Percentiles rank a stretch among this genome's conserved stretches.
phyloP scores from a whole-genome alignment of 495 filamentous ascomycete genomes.

The Mytilinidion resinicola region DNA sequence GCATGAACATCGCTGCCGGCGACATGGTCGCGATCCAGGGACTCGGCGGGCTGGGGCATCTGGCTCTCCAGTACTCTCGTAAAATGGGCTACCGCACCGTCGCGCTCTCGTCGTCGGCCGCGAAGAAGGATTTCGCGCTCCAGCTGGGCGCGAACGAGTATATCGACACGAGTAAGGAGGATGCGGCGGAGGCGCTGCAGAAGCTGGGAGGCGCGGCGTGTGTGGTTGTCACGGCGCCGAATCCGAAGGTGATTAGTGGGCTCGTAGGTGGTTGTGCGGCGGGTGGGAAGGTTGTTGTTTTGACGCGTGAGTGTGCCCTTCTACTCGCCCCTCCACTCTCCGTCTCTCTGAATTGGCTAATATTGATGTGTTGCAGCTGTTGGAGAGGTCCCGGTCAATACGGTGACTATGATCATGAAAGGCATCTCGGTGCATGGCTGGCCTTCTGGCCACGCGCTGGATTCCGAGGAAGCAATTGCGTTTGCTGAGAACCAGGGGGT shows the following conservation, averaged over 20 bases:
- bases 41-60: constrained; percentile 60
- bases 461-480: constrained; percentile 59
- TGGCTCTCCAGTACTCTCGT: constrained; percentile 60
- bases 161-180: constrained; percentile 53
- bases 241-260: constrained; percentile 46
- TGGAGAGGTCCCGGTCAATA: constrained; percentile 49
- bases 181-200: constrained; percentile 46
- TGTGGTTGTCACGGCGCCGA: constrained; percentile 60
- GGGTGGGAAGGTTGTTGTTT: constrained; percentile 54
- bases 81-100: constrained; percentile 61
- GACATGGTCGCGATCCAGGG: constrained; percentile 43
- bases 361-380: constrained; percentile 28
- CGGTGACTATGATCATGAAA: constrained; percentile 42
- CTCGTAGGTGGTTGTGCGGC: constrained; percentile 51
- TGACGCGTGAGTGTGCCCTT: constrained; percentile 48
- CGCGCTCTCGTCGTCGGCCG: constrained; percentile 51
- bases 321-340: no score
- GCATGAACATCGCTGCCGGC: constrained; percentile 51
- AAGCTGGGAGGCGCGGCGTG: constrained; percentile 56
- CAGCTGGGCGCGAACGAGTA: constrained; percentile 63
- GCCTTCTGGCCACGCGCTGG: constrained; percentile 56
- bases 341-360: no score
- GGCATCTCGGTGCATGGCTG: constrained; percentile 54
- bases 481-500: constrained; percentile 54
- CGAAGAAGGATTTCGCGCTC: constrained; percentile 54